Evolutionary conservation across 768 basidiomycete species (phyloP).

Genomic region (Hygrocybe punicea): DNA sequence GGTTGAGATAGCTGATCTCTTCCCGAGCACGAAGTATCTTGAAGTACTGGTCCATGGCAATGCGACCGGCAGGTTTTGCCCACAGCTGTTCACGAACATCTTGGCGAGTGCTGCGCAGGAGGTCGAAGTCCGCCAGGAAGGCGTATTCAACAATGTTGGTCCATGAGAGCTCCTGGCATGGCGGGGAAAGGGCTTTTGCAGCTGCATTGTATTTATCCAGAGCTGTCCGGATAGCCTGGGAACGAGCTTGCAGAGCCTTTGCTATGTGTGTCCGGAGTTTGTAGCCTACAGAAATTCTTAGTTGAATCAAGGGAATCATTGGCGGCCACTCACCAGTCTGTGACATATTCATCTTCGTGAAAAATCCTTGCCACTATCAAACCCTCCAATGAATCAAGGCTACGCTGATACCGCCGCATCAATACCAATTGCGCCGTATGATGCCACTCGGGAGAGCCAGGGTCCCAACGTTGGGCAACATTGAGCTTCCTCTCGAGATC

Average conservation of each 20-base stretch:
- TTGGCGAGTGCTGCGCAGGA: conserved; percentile 16
- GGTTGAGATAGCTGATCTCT: conserved; percentile 20
- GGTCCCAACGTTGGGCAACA: background rate
- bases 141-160: conserved; percentile 25
- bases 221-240: conserved; percentile 22
- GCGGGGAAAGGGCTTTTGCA: conserved; percentile 16
- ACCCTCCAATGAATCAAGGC: conserved; percentile 20
- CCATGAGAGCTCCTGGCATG: conserved; percentile 17
- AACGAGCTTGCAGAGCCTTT: conserved; percentile 20
- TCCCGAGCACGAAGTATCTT: conserved; percentile 23
- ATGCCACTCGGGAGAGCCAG: conserved; percentile 9
- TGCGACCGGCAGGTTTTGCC: conserved; percentile 15
- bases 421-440: conserved; percentile 8
- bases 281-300: conserved; percentile 22
- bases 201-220: conserved; percentile 24
- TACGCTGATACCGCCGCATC: conserved; percentile 12
- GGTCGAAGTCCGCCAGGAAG: conserved; percentile 24
- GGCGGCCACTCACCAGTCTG: conserved; percentile 24
- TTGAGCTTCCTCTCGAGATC: background rate
- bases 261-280: conserved; percentile 27
- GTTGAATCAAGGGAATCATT: background rate
- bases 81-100: conserved; percentile 17
- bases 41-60: conserved; percentile 18
- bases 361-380: conserved; percentile 22
- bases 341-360: conserved; percentile 20